Base-by-base conservation (phyloP, 208 protist species). In the Strigomonas galati region DNA sequence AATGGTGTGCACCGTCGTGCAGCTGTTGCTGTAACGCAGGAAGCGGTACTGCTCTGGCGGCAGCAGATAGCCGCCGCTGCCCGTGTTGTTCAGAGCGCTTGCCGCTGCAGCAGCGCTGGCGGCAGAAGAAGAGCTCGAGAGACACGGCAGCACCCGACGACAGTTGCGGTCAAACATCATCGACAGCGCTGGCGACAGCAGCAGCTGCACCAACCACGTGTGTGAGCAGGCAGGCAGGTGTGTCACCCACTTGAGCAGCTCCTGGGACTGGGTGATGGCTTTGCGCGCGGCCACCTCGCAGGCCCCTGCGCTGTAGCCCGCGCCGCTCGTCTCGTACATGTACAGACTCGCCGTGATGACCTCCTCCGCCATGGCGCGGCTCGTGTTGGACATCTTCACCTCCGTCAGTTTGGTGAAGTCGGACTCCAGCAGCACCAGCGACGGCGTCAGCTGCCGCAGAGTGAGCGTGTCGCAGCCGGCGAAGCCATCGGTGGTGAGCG, bases 1-100 rank as follows among this genome's bases (percentile, higher is more conserved):
- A 35, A 85, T 63, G 21, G 67, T 67, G 46, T 85, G 76, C 23
- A 81, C 74, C 35, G 55, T 74, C 15, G 83, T 84, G 72, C 83
- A 92, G 55, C 89, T 83, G 72, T 89, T 92, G 31, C 81, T 68
- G 65, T 91, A 87, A 21, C 89, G 85, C 46, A 92, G 68, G 63
- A 92, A 95, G 35, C 70, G 73, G 62, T 85, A 92, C 43, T 74
- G 63, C 69, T 92, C 85, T 14, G 72, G 63, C 5, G 67, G 57
- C 21, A 94, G 71, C 14, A 64, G 55, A 44, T 44, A 24, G 28
- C 28, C 58, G 66, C 2, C 37, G 32, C 28, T n/a, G 62, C 3
- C 9, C 7, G 15, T 15, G 19, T 23, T 4, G 17, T 12, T 60
- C 10, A 4, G 21, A 14, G 37, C 14, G 37, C 37, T 44, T 14